These are phyloP conservation scores for Staphylotrichum tortipilum DNA, from an alignment of 495 filamentous ascomycete species.

Conservation along the genomic window DNA sequence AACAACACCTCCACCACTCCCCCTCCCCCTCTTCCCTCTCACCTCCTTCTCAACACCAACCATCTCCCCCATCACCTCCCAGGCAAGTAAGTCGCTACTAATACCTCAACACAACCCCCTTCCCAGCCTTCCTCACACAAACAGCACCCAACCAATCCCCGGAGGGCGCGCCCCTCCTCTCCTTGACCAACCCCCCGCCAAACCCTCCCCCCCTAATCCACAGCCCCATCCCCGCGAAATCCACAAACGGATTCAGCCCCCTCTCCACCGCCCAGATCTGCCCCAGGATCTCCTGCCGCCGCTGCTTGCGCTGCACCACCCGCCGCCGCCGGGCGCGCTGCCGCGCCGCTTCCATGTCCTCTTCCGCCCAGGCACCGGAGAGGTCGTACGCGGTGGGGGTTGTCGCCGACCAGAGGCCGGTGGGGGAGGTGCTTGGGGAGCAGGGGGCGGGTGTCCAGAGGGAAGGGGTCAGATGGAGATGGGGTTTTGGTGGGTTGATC, in stretches of 20 bases:
- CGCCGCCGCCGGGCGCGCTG: constrained; percentile 13
- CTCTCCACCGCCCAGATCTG: constrained; percentile 18
- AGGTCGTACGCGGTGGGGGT: neutral
- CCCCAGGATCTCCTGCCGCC: constrained; percentile 16
- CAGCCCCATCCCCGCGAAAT: constrained; percentile 11
- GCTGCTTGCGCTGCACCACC: constrained; percentile 5
- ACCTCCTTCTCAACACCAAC: neutral
- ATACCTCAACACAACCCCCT: constrained; percentile 17
- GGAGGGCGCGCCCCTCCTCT: neutral
- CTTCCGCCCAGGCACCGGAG: constrained; percentile 1
- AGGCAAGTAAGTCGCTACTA: neutral
- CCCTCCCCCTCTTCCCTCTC: neutral
- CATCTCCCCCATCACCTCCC: neutral
- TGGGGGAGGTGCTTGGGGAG: neutral
- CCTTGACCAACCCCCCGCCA: neutral
- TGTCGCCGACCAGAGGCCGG: constrained; percentile 9
- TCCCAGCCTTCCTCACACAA: constrained; percentile 5
- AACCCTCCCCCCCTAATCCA: constrained; percentile 7
- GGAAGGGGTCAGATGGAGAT: neutral
- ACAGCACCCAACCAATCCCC: constrained; percentile 14
- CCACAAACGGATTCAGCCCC: constrained; percentile 5
- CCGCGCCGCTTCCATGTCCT: constrained; percentile 14
- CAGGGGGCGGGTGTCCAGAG: constrained; percentile 4
- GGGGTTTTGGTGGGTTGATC: neutral
- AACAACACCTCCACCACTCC: neutral